These are phyloP conservation scores for Mycena vitilis DNA, from an alignment of 768 basidiomycete genomes.

Conservation along the genomic window DNA sequence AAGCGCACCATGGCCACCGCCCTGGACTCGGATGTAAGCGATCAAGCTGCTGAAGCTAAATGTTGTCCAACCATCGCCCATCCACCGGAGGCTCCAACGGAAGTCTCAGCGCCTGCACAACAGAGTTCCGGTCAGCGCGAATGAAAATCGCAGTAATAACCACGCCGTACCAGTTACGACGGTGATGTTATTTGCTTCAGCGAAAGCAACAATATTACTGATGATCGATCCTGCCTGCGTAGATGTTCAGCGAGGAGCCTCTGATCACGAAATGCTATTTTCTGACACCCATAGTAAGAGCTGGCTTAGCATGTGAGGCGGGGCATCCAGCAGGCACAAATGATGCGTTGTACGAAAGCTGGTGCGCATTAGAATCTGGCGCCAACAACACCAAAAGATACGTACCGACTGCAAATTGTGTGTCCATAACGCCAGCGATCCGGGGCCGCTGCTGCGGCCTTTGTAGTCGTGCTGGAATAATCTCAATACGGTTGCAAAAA, in stretches of 20 bases:
- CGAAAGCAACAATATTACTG: constrained; percentile 37
- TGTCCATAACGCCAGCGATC: constrained; percentile 42
- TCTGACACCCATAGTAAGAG: constrained; percentile 38
- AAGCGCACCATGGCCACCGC: constrained; percentile 40
- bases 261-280: neutral
- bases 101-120: constrained; percentile 34
- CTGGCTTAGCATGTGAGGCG: constrained; percentile 34
- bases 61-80: constrained; percentile 37
- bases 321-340: constrained; percentile 33
- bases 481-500: neutral
- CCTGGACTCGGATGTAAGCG: constrained; percentile 25
- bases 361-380: neutral
- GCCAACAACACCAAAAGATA: neutral
- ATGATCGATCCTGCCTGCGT: constrained; percentile 38
- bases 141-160: neutral
- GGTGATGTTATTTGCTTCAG: constrained; percentile 39
- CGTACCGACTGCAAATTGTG: constrained; percentile 24
- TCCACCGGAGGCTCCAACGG: constrained; percentile 39
- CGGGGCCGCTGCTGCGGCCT: constrained; percentile 41
- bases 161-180: constrained; percentile 35
- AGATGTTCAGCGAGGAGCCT: neutral
- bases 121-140: neutral
- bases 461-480: constrained; percentile 41
- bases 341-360: constrained; percentile 30
- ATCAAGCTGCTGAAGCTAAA: neutral